Base-by-base conservation (phyloP, 1,284 basidiomycete genomes). In the Trametes hirsuta region DNA sequence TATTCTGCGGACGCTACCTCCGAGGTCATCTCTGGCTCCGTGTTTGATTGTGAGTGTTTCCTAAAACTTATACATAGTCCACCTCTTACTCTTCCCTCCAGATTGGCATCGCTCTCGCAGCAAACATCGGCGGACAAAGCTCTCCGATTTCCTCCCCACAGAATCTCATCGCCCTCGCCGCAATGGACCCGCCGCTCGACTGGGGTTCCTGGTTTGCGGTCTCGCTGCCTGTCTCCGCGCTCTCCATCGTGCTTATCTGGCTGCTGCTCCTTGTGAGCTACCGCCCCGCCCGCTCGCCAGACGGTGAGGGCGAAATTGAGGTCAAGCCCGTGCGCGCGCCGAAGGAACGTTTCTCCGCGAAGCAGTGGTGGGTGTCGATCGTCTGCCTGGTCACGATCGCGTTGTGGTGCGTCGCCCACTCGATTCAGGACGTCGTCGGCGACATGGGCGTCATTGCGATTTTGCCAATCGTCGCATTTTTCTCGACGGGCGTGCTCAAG, bases 391-490 rank as follows among this genome's bases (percentile, higher is more conserved):
- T 84, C 44, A 99, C 97, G 1, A 99, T 99, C 66, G 84, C 72
- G 9, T 76, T 99, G 50, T 98, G 97, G 96, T 97, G 95, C 72
- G 74, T 95, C 36, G 96, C 93, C 69, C 91, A 94, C 72, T 79
- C 82, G 69, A 85, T 99, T 60, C 88, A 97, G 72, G 76, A 79
- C 21, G 79, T 81, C 46, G 81, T 99, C 1, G 97, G 97, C 11
- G 96, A 99, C 74, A 99, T 99, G 96, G 95, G 97, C 24, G 84
- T 98, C 68, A 96, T 99, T 68, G 97, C 97, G 0, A 90, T 99
- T 66, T 82, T 99, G 39, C 97, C 97, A 0, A 84, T 99, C 61
- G 83, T 98, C 3, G 88, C 93, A 8, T 98, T 98, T 80, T 99
- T 99, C 75, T 93, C 93, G 2, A 94, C 95, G 0, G 94, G 95